These are phyloP conservation scores for Aspergillus persii DNA, from an alignment of 2,329 filamentous ascomycete species.

Conservation along the genomic window DNA sequence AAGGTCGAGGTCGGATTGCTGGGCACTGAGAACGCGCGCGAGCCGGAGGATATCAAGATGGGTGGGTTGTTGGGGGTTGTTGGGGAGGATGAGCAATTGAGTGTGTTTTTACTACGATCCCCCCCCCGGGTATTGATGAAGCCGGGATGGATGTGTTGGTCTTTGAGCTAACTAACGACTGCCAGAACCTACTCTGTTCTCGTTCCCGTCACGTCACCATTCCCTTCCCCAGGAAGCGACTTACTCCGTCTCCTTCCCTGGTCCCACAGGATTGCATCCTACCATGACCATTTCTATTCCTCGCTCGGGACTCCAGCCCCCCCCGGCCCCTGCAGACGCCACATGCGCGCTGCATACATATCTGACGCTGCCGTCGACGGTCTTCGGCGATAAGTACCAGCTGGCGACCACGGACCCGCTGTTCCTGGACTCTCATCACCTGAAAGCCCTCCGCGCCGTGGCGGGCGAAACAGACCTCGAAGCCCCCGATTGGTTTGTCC, in stretches of 20 bases:
- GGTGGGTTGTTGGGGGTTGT: slow-evolving; percentile 76
- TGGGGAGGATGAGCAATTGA: slow-evolving; percentile 68
- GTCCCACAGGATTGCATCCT: slow-evolving; percentile 79
- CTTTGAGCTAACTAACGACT: slow-evolving; percentile 9
- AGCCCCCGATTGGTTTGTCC: slow-evolving; percentile 76
- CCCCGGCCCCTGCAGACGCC: slow-evolving; percentile 47
- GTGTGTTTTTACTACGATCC: slow-evolving; percentile 37
- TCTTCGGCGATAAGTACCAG: slow-evolving; percentile 89
- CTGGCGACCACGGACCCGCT: slow-evolving; percentile 58
- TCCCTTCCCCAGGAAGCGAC: slow-evolving; percentile 48
- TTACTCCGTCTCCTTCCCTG: slow-evolving; percentile 64
- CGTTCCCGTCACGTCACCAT: slow-evolving; percentile 78
- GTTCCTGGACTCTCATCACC: slow-evolving; percentile 77
- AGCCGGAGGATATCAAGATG: slow-evolving; percentile 72
- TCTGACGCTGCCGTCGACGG: slow-evolving; percentile 72
- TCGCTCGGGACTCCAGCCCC: slow-evolving; percentile 48
- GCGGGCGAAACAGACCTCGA: slow-evolving; percentile 83
- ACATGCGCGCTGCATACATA: slow-evolving; percentile 74
- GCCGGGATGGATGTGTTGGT: neutral
- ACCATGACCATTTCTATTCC: slow-evolving; percentile 68
- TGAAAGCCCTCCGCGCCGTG: slow-evolving; percentile 65
- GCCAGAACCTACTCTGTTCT: slow-evolving; percentile 72
- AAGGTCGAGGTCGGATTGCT: slow-evolving; percentile 81
- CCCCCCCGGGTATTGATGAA: neutral
- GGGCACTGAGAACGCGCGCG: slow-evolving; percentile 56